phyloP scores from a whole-genome alignment of 78 protist species.

The Anaeramoeba flamelloides region DNA sequence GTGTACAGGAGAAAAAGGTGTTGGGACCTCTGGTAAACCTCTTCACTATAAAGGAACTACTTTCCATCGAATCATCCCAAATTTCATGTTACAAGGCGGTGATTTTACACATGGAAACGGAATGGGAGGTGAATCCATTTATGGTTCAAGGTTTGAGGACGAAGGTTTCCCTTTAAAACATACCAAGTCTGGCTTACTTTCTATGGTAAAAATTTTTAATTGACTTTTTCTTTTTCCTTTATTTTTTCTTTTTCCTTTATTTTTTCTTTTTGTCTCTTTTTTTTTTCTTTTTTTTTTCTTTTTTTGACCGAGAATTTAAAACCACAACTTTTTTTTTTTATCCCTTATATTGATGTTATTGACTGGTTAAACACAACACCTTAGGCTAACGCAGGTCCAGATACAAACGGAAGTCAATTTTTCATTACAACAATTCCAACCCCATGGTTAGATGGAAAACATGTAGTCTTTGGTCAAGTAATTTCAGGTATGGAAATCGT shows the following conservation, averaged over 20 bases:
- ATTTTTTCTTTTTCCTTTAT: too few relatives aligned
- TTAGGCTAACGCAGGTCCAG: too few relatives aligned
- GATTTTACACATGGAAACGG: constrained; percentile 70
- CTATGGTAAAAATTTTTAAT: constrained; percentile 82
- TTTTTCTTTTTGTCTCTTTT: too few relatives aligned
- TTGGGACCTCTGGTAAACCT: constrained; percentile 36
- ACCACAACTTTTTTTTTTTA: too few relatives aligned
- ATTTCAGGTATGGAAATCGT: constrained; percentile 55
- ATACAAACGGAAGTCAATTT: constrained; percentile 82
- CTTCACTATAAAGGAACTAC: constrained; percentile 62
- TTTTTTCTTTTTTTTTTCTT: too few relatives aligned
- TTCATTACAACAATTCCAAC: constrained; percentile 25
- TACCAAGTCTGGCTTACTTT: constrained; percentile 64
- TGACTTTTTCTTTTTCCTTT: too few relatives aligned
- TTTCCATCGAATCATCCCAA: constrained; percentile 79
- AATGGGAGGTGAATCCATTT: constrained; percentile 59
- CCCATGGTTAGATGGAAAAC: constrained; percentile 73
- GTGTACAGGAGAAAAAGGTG: constrained; percentile 69
- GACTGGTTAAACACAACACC: too few relatives aligned
- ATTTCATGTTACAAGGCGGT: constrained; percentile 88
- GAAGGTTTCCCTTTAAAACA: constrained; percentile 77
- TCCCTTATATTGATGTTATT: too few relatives aligned
- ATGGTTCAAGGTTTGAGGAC: constrained; percentile 71
- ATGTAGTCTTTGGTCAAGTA: constrained; percentile 84
- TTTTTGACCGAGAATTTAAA: too few relatives aligned